A percentile compares a stretch with the other conserved stretches of the same genome.
These are phyloP conservation scores for Ascodesmis nigricans DNA, from an alignment of 495 filamentous ascomycete genomes.

Conservation along the genomic window DNA sequence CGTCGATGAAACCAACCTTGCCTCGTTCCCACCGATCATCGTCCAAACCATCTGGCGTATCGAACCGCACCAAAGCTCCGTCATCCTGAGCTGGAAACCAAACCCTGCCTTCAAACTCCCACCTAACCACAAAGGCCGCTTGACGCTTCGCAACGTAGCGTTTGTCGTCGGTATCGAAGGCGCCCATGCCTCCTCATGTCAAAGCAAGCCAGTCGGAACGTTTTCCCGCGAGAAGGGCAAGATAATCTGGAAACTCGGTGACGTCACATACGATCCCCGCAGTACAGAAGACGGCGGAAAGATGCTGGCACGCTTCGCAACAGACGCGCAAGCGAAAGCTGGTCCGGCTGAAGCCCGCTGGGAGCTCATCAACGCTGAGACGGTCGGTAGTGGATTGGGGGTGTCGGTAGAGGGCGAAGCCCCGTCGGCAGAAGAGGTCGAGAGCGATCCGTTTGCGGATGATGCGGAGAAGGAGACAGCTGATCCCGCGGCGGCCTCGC, in stretches of 20 bases:
- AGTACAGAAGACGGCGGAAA: constrained; percentile 29
- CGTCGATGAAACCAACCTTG: constrained; percentile 37
- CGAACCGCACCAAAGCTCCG: constrained; percentile 57
- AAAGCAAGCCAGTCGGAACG: constrained; percentile 50
- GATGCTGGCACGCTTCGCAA: constrained; percentile 28
- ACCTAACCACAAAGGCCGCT: constrained; percentile 24
- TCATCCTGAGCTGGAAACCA: constrained; percentile 66
- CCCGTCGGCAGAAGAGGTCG: constrained; percentile 15
- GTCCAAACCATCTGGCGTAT: constrained; percentile 66
- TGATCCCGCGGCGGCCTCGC: constrained; percentile 14
- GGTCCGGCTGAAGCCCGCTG: constrained; percentile 34
- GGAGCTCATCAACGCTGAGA: constrained; percentile 23
- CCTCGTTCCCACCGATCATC: constrained; percentile 52
- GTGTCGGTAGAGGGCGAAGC: constrained; percentile 30
- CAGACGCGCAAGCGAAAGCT: constrained; percentile 51
- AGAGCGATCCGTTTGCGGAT: constrained; percentile 46
- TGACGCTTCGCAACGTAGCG: constrained; percentile 61
- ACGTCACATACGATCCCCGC: constrained; percentile 43
- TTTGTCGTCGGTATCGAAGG: constrained; percentile 62
- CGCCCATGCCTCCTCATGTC: constrained; percentile 36
- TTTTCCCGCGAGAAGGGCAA: constrained; percentile 75
- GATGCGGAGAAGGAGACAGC: constrained; percentile 25
- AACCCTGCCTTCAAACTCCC: constrained; percentile 42
- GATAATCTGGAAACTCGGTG: constrained; percentile 74
- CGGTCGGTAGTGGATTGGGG: constrained; percentile 37